A percentile compares a stretch with the other conserved stretches of the same genome.
Evolutionary conservation across 2,329 filamentous ascomycete species (phyloP).

Genomic region (Colletotrichum sansevieriae): DNA sequence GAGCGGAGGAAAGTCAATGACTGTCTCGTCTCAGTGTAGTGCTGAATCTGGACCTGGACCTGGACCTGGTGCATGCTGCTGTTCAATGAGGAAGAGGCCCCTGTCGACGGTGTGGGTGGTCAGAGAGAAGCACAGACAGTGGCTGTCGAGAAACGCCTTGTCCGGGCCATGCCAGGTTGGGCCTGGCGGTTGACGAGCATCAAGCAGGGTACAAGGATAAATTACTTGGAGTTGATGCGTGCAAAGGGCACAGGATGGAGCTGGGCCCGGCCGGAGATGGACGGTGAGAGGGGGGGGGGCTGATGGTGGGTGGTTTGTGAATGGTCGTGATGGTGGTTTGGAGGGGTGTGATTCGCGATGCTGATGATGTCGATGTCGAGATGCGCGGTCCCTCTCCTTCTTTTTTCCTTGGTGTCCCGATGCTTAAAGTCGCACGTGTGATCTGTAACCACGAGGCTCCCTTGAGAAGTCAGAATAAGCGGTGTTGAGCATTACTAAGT

Average conservation of each 20-base stretch:
- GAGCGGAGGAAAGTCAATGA: slow-evolving; percentile 22
- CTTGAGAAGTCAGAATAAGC: slow-evolving; percentile 3
- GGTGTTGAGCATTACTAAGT: background rate
- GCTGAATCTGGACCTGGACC: slow-evolving; percentile 7
- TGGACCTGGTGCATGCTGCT: slow-evolving; percentile 9
- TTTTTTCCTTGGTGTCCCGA: background rate
- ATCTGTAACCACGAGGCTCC: slow-evolving; percentile 1
- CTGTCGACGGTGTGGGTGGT: slow-evolving; percentile 39
- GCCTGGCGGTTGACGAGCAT: slow-evolving; percentile 40
- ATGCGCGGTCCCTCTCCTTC: too few relatives aligned
- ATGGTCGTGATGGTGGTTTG: background rate
- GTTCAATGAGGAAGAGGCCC: slow-evolving; percentile 32
- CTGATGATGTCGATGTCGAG: slow-evolving; percentile 6
- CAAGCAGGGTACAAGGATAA: slow-evolving; percentile 31
- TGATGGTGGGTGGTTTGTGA: slow-evolving; percentile 5
- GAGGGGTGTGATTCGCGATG: slow-evolving; percentile 4
- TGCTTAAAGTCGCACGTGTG: slow-evolving; percentile 32
- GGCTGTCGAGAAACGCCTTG: slow-evolving; percentile 38
- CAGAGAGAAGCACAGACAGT: slow-evolving; percentile 40
- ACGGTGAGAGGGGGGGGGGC: background rate
- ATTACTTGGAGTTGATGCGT: slow-evolving; percentile 17
- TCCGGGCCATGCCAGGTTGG: slow-evolving; percentile 36
- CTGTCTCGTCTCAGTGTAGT: slow-evolving; percentile 19
- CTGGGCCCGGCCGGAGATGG: slow-evolving; percentile 10
- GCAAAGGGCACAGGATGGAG: slow-evolving; percentile 6